These are phyloP conservation scores for Pezicula radicicola DNA, from an alignment of 2,329 filamentous ascomycete species.

Conservation along the genomic window DNA sequence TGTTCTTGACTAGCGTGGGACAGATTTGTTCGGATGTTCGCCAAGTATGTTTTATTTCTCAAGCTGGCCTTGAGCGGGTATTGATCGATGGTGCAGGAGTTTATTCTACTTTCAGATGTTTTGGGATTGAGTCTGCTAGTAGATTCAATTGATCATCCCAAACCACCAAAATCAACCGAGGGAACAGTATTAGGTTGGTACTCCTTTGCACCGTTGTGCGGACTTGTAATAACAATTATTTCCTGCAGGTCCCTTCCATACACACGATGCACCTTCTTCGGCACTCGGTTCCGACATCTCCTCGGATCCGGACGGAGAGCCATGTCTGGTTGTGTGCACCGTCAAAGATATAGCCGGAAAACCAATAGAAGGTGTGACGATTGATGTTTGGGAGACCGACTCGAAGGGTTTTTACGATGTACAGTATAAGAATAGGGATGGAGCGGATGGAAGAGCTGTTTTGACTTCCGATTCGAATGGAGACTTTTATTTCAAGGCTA, in stretches of 20 bases:
- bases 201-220: no score
- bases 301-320: constrained; percentile 65
- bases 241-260: constrained; percentile 69
- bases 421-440: constrained; percentile 62
- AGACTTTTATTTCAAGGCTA: constrained; percentile 79
- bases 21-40: constrained; percentile 72
- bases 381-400: constrained; percentile 87
- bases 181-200: constrained; percentile 61
- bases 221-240: no score
- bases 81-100: constrained; percentile 49
- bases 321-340: constrained; percentile 71
- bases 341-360: constrained; percentile 62
- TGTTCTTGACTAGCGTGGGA: constrained; percentile 69
- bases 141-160: constrained; percentile 81
- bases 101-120: constrained; percentile 78
- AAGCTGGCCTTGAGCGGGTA: neutral
- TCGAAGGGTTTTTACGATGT: constrained; percentile 80
- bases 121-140: constrained; percentile 77
- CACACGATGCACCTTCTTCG: constrained; percentile 65
- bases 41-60: constrained; percentile 47
- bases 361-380: constrained; percentile 62
- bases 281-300: constrained; percentile 60
- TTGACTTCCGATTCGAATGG: constrained; percentile 69
- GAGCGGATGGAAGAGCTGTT: constrained; percentile 70
- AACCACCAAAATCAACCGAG: constrained; percentile 66